These are phyloP conservation scores for Sporothrix phasma DNA, from an alignment of 2,329 filamentous ascomycete genomes.

Conservation along the genomic window DNA sequence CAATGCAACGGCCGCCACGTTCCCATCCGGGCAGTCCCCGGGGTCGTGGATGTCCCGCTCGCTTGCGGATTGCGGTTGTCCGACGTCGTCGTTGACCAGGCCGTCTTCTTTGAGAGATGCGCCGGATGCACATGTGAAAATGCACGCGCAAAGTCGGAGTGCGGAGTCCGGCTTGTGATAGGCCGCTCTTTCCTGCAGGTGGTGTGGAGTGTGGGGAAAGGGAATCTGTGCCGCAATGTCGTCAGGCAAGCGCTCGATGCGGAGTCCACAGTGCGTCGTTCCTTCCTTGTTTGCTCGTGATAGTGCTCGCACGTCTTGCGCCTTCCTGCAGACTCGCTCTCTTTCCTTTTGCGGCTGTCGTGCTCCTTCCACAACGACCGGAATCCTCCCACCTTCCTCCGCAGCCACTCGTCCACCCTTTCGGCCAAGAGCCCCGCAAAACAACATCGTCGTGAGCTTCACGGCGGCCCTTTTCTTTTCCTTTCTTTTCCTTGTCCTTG, in stretches of 20 bases:
- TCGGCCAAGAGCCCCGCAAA: not conserved
- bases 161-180: conserved; percentile 1
- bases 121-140: not conserved
- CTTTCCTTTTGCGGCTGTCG: not conserved
- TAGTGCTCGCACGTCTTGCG: not conserved
- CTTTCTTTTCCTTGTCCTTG: too few species aligned
- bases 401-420: not conserved
- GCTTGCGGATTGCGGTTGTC: too few species aligned
- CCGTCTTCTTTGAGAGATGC: too few species aligned
- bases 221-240: not conserved
- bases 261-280: not conserved
- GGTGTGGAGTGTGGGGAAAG: conserved; percentile 9
- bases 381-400: not conserved
- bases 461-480: too few species aligned
- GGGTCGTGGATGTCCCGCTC: too few species aligned
- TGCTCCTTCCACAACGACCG: not conserved
- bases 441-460: not conserved
- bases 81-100: too few species aligned
- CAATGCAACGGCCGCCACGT: too few species aligned
- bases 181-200: not conserved
- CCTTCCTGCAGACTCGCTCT: too few species aligned
- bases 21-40: too few species aligned
- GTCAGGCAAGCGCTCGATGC: too few species aligned
- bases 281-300: not conserved
- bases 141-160: not conserved